Evolutionary conservation across 2,329 filamentous ascomycete genomes (phyloP), one percentile per base, ranked within the genome.

Genomic region (Colletotrichum sp.): DNA sequence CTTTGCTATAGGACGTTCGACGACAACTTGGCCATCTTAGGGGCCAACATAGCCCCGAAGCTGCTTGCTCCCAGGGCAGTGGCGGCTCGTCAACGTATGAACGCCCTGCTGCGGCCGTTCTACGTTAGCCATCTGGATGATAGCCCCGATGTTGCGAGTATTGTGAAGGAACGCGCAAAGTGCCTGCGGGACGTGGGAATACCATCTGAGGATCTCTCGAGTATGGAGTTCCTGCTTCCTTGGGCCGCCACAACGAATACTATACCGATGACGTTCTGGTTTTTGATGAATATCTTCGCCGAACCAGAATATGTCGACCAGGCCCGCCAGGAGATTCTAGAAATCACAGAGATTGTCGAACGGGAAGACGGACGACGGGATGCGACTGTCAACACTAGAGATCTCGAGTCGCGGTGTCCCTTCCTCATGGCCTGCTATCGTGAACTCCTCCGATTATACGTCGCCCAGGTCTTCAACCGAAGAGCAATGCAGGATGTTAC

Each of bases 381-480:
- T 3, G 81, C 78, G 9, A 81, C 77, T 0, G 79, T 89, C 9
- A 81, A 86, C 49, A 81, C 83, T 52, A 78, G 77, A 1, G 77
- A 78, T 3, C 79, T 90, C 8, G 83, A 85, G 59, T 80, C 84
- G 9, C 65, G 79, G 2, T 88, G 86, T 71, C 86, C 86, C 0
- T 80, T 88, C 5, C 79, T 90, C 21, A 80, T 85, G 30, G 85
- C 86, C 9, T 82, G 82, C 9, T 88, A 85, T 77, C 85, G 85
- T 60, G 89, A 90, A 78, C 83, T 82, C 1, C 79, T 89, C 36
- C 85, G 88, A 18, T 59, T 87, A 2, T 82, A 81, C 52, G 82
- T 85, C 12, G 83, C 84, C 8, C 80, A 83, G 18, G 79, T 84
- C 4, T 84, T 84, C 8, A 85, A 83, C 21, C 84, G 88, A 24